A percentile compares a stretch with the other conserved stretches of the same genome.
Evolutionary conservation across 2,329 filamentous ascomycete species (phyloP).

Genomic region (Nemania serpens): DNA sequence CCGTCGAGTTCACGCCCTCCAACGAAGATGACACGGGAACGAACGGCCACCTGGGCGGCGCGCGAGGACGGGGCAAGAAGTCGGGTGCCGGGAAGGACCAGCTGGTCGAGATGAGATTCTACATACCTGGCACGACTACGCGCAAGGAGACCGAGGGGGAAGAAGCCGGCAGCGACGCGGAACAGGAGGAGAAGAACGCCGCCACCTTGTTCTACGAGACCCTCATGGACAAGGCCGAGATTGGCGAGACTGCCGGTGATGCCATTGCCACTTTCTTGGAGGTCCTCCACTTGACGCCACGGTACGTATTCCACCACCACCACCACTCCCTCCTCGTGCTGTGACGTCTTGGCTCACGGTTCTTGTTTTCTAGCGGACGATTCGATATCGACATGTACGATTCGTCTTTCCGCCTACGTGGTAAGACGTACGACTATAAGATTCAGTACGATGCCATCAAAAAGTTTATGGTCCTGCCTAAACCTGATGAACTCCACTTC

Average conservation of each 20-base stretch:
- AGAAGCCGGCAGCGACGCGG: slow-evolving; percentile 69
- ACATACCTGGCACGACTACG: slow-evolving; percentile 88
- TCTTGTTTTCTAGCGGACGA: slow-evolving; percentile 70
- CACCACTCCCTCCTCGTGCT: not conserved
- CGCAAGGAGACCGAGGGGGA: slow-evolving; percentile 76
- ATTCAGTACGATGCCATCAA: slow-evolving; percentile 98
- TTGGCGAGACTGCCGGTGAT: slow-evolving; percentile 97
- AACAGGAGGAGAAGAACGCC: slow-evolving; percentile 87
- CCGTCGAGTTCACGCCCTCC: slow-evolving; percentile 84
- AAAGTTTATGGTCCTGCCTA: slow-evolving; percentile 98
- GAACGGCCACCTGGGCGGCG: slow-evolving; percentile 75
- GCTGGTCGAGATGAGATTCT: slow-evolving; percentile 98
- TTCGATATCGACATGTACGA: slow-evolving; percentile 99
- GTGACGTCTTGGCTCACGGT: slow-evolving; percentile 19
- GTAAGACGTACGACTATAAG: slow-evolving; percentile 99
- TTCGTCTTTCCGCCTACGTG: slow-evolving; percentile 91
- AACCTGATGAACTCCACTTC: slow-evolving; percentile 96
- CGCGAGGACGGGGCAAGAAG: slow-evolving; percentile 80
- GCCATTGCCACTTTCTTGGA: slow-evolving; percentile 97
- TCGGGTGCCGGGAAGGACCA: slow-evolving; percentile 88
- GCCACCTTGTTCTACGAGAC: slow-evolving; percentile 98
- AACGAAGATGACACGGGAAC: slow-evolving; percentile 73
- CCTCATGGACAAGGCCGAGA: slow-evolving; percentile 97
- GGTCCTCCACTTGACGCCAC: slow-evolving; percentile 93
- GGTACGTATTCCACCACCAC: slow-evolving; percentile 52